Base-by-base conservation (phyloP, 2,329 filamentous ascomycete species). In the Sclerotinia glacialis region DNA sequence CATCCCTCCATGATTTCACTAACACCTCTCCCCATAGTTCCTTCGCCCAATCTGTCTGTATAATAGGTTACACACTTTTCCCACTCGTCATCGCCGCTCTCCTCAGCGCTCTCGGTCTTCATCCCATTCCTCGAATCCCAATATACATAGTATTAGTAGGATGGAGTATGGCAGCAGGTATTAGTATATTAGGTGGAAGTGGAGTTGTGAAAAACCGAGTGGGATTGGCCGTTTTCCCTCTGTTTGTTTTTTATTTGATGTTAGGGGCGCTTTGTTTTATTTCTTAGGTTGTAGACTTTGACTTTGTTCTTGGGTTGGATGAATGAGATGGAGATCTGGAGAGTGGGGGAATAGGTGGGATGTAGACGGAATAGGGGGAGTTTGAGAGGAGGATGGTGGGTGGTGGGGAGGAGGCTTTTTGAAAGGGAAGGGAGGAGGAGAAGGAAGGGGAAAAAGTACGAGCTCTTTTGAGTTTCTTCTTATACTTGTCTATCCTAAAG, bases 41-140 rank as follows among this genome's bases (percentile, higher is more conserved):
- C 23, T 99, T 99, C 78, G 95, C 96, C 76, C 95, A 99, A 79
- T 96, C 93, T 67, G 86, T 99, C 72, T 98, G 93, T 78, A 96
- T 99, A 74, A 99, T 99, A 77, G 95, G 95, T 55, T 99, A 99
- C 79, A 99, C 95, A 1, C 86, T 99, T 66, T 99, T 99, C 80
- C 95, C 95, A 2, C 86, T 99, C 64, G 95, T 98, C 73, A 91
- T 99, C 72, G 96, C 96, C 9, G 88, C 94, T 1, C 81, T 97
- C 62, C 86, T 99, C 70, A 97, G 93, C 66, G 94, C 94, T 0
- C 76, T 99, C 42, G 84, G 86, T 61, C 83, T 98, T 9, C 89
- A 88, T 52, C 89, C 87, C 73, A 90, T 98, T 71, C 86, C 90
- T 7, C 85, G 95, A 66, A 92, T 98, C 76, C 95, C 95, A 1